A percentile compares a stretch with the other conserved stretches of the same genome.
Evolutionary conservation across 768 basidiomycete species (phyloP).

Genomic region (Boletus tylopilopsis): DNA sequence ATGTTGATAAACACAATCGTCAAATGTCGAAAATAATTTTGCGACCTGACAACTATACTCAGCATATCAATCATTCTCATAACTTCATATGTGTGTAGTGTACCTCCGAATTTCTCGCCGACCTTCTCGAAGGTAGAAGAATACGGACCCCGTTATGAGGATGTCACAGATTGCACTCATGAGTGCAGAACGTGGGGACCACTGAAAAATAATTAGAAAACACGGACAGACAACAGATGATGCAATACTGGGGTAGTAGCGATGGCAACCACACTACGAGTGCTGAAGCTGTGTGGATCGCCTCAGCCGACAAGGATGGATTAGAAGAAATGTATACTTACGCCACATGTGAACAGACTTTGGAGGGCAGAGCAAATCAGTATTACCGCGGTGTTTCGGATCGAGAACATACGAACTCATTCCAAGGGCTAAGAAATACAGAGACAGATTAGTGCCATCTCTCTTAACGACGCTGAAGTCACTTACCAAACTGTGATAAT

Average conservation of each 20-base stretch:
- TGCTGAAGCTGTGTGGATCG: background rate
- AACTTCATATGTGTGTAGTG: too few relatives aligned
- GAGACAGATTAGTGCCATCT: background rate
- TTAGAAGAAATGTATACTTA: background rate
- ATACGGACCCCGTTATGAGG: constrained; percentile 18
- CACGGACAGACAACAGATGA: background rate
- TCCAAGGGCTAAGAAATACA: background rate
- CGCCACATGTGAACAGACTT: background rate
- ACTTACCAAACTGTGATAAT: constrained; percentile 5
- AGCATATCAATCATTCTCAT: too few relatives aligned
- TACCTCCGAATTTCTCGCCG: constrained; percentile 9
- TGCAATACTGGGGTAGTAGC: background rate
- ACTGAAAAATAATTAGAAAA: background rate
- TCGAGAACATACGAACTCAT: background rate
- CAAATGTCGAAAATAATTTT: constrained; percentile 9
- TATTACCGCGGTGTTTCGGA: too few relatives aligned
- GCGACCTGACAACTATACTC: background rate
- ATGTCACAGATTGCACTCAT: constrained; percentile 10
- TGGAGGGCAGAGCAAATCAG: background rate
- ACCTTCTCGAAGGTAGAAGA: constrained; percentile 20
- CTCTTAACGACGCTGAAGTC: too few relatives aligned
- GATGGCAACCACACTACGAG: background rate
- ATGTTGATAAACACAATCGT: constrained; percentile 13
- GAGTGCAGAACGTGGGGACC: constrained; percentile 28
- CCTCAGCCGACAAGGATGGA: background rate